Conservation (phyloP, 148 eudicot species). For the Rhododendron mucronatum region DNA sequence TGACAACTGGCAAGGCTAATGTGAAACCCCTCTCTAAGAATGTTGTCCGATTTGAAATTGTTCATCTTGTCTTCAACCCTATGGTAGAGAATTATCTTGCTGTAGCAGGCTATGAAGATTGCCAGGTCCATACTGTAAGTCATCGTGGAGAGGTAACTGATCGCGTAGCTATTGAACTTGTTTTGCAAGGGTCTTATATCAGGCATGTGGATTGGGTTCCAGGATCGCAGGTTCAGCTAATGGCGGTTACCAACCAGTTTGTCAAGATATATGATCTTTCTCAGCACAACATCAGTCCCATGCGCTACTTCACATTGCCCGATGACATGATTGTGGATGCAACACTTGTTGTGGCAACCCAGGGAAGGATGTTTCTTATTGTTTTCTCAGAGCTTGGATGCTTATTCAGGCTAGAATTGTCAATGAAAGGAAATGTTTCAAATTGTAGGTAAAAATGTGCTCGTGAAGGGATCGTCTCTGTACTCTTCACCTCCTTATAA, state of each 20-base stretch:
- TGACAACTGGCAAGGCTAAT: conserved; percentile 95
- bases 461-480: conserved; percentile 72
- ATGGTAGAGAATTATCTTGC: conserved; percentile 92
- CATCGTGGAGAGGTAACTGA: conserved; percentile 98
- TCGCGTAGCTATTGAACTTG: conserved; percentile 92
- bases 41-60: conserved; percentile 95
- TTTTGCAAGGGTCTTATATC: conserved; percentile 97
- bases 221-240: conserved; percentile 94
- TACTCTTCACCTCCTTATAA: conserved; percentile 75
- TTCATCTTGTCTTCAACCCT: conserved; percentile 82
- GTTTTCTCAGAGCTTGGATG: conserved; percentile 83
- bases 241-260: conserved; percentile 92
- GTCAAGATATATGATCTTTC: conserved; percentile 96
- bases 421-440: conserved; percentile 58
- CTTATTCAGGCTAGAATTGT: conserved; percentile 81
- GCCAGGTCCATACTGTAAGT: conserved; percentile 92
- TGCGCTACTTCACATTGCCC: conserved; percentile 83
- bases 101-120: conserved; percentile 97
- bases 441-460: conserved; percentile 45
- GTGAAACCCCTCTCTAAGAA: conserved; percentile 95
- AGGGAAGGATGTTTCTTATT: conserved; percentile 63
- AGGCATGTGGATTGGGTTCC: conserved; percentile 95
- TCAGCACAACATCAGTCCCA: conserved; percentile 92
- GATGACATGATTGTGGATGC: conserved; percentile 81
- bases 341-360: conserved; percentile 63